Evolutionary conservation across 768 basidiomycete species (phyloP), one percentile per base, ranked within the genome.

Genomic region (Podaxis mareebaensis): DNA sequence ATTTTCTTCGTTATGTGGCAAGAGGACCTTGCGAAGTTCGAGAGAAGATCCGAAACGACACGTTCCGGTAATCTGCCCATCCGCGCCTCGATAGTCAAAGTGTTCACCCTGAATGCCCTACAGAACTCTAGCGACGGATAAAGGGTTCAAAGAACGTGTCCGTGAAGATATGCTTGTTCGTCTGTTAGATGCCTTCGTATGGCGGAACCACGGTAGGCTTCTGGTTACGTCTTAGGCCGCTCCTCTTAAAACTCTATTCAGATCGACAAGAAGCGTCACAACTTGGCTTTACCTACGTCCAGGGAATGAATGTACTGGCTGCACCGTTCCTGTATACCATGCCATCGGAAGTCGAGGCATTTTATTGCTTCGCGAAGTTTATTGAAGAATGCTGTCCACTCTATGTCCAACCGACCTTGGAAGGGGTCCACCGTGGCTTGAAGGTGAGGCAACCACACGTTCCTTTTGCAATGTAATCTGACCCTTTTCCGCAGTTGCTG

Each of bases 261-360:
- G 92, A 94, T 69, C 81, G 87, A 66, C 88, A 90, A 74, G 91
- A 93, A 69, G 80, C 79, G 0, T 85, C 91, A n/a, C 88, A 87
- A 62, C 83, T 93, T 46, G 92, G 86, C 8, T 97, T 98, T 75
- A 95, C 93, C 33, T 99, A 99, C 70, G 96, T 99, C 8, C 96
- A 99, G 76, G 97, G 97, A 33, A 98, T 97, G 95, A 99, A 99
- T 73, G 97, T 99, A 53, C 87, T 99, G 39, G 95, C 96, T 22
- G 97, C 97, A 2, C 97, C 97, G 0, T 99, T 99, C 75, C 83
- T 99, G 30, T 99, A 97, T 72, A 94, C 92, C 11, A 92, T 99
- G 87, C 96, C 97, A 5, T 95, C 95, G 10, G 95, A 99, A 74
- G 76, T 99, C n/a, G 97, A 99, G 75, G 97, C 97, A 0, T 99